Base-by-base conservation (phyloP, 345 rosid species). In the Camelina neglecta region DNA sequence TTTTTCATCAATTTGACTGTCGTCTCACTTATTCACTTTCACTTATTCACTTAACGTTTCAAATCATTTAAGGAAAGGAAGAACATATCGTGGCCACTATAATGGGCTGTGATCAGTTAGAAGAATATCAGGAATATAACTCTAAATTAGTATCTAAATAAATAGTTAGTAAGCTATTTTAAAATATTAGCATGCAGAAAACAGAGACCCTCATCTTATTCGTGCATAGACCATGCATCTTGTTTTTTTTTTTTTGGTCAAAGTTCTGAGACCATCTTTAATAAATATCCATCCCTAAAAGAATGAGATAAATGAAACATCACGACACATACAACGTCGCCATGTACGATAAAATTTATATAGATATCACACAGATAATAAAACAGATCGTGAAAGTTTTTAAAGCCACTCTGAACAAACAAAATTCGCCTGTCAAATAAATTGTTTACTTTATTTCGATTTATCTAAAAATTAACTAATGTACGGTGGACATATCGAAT, bases 311-410 rank as follows among this genome's bases (percentile, higher is more conserved):
- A 42, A 36, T 36, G 15, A 42, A 11, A 2, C 47, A 42, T 42
- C 47, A 42, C 47, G 47, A 42, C n/a, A 42, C 47, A 42, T 42
- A 42, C 4, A 42, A 42, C 13, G 6, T 42, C 12, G 12, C 47
- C 47, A 20, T 33, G 31, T 35, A 33, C 18, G 35, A 29, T 21
- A 51, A 20, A 50, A 35, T 15, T 31, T 57, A 20, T 35, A 51
- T 7, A 49, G 36, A 67, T 45, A 51, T 53, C 13, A 67, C 13
- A 13, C 31, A 65, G 29, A 65, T 65, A 8, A 48, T 16, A 65
- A 45, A 65, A 9, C 44, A 39, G 44, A 39, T 11, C 12, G 44
- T 39, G 9, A 36, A 39, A 39, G 44, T 39, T 39, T 39, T 9
- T 39, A 10, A 39, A 39, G 4, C 1, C 12, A 39, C 44, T 8